Evolutionary conservation across 2,329 filamentous ascomycete species (phyloP).

Genomic region (Fusarium veterinarium): DNA sequence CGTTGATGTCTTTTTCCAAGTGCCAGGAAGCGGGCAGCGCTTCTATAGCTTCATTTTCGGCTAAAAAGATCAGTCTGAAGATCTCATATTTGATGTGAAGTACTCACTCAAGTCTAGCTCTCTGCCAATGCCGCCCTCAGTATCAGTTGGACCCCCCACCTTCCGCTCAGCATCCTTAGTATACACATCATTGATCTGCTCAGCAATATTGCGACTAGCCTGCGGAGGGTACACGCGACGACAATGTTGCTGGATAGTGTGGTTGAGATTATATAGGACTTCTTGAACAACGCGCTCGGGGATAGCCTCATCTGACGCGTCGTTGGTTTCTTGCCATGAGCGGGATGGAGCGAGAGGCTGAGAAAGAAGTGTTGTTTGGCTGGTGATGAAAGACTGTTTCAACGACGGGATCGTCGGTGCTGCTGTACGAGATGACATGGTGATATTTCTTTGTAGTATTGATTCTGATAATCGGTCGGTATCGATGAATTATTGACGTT

Average conservation of each 20-base stretch:
- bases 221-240: constrained; percentile 74
- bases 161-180: constrained; percentile 58
- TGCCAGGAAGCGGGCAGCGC: constrained; percentile 62
- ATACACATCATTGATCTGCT: constrained; percentile 77
- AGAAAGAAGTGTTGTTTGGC: constrained; percentile 72
- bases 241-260: constrained; percentile 71
- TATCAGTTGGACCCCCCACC: constrained; percentile 51
- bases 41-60: constrained; percentile 56
- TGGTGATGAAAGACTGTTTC: constrained; percentile 72
- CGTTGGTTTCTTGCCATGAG: constrained; percentile 62
- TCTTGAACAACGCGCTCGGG: constrained; percentile 66
- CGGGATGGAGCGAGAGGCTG: constrained; percentile 67
- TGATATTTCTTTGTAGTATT: neutral
- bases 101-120: constrained; percentile 60
- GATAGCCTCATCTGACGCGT: constrained; percentile 55
- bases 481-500: constrained; percentile 2
- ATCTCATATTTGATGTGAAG: neutral
- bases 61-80: constrained; percentile 42
- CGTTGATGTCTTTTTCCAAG: constrained; percentile 50
- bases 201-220: constrained; percentile 76
- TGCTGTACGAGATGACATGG: constrained; percentile 28
- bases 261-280: constrained; percentile 68
- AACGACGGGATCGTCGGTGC: constrained; percentile 69
- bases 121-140: constrained; percentile 51
- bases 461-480: neutral